Percentiles rank a stretch among this genome's conserved stretches.
These are phyloP conservation scores for Pythium phragmitis DNA, from an alignment of 352 stramenopile species.

Conservation along the genomic window DNA sequence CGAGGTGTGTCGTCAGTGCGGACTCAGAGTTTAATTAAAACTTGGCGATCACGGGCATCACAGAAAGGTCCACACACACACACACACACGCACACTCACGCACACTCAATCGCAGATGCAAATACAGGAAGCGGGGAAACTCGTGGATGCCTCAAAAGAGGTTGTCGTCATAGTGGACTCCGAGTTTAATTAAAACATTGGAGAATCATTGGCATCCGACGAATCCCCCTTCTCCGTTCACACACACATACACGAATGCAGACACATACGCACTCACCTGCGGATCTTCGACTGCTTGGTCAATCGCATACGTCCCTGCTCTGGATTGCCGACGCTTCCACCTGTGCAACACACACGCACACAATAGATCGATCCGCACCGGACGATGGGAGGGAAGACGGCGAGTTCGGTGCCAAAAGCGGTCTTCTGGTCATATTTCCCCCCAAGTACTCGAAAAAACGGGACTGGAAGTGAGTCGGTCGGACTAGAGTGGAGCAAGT, in stretches of 20 bases:
- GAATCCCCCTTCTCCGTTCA: not conserved
- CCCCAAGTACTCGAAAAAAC: constrained; percentile 4
- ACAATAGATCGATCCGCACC: not conserved
- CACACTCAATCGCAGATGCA: not conserved
- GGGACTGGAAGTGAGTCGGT: not conserved
- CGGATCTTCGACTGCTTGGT: not conserved
- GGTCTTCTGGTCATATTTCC: constrained; percentile 12
- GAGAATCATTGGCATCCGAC: constrained; percentile 24
- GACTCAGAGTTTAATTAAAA: constrained; percentile 33
- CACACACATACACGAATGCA: constrained; percentile 16
- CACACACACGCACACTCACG: constrained; percentile 18
- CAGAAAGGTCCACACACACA: constrained; percentile 15
- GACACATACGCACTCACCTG: not conserved
- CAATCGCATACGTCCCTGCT: not conserved
- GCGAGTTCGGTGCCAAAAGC: constrained; percentile 1
- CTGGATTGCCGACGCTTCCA: not conserved
- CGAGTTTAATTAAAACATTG: constrained; percentile 33
- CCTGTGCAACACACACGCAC: constrained; percentile 2
- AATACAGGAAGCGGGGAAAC: not conserved
- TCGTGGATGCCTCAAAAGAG: constrained; percentile 12
- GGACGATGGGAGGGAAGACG: not conserved
- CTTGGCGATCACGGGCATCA: constrained; percentile 20
- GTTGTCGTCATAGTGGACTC: constrained; percentile 22
- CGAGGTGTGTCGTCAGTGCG: constrained; percentile 21
- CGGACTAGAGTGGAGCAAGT: constrained; percentile 30